Percentiles rank a stretch among this genome's conserved stretches.
Conservation (phyloP, 2,329 filamentous ascomycete species). For the Dactylellina haptotyla region DNA sequence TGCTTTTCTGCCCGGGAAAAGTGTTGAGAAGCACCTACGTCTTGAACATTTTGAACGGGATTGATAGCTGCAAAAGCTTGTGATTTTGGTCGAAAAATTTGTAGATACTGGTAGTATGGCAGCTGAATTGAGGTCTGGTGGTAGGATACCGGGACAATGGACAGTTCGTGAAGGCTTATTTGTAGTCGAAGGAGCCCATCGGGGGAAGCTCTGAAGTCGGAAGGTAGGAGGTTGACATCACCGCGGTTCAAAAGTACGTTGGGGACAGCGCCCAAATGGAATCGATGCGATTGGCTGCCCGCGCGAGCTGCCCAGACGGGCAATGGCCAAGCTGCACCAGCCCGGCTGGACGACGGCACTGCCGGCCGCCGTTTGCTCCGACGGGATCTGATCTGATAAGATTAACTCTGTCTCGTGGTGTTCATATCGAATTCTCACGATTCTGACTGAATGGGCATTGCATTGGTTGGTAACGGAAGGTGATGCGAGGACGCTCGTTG, state of each 20-base stretch:
- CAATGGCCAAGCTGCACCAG: too few species aligned
- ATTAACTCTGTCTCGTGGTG: too few species aligned
- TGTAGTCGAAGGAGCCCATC: too few species aligned
- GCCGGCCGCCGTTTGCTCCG: background rate
- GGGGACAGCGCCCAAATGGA: conserved; percentile 21
- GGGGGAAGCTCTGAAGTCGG: background rate
- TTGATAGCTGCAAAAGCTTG: background rate
- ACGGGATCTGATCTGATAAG: background rate
- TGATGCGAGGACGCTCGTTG: background rate
- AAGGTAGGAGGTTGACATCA: background rate
- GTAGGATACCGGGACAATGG: background rate
- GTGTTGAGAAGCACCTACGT: background rate
- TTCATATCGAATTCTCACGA: too few species aligned
- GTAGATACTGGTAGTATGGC: background rate
- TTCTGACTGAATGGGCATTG: too few species aligned
- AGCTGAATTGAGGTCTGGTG: background rate
- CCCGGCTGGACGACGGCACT: background rate
- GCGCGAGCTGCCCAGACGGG: conserved; percentile 1
- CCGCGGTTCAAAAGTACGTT: conserved; percentile 13
- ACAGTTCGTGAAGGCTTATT: background rate
- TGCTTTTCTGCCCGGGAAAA: background rate
- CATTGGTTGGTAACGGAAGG: too few species aligned
- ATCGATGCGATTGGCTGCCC: conserved; percentile 35
- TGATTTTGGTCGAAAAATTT: background rate
- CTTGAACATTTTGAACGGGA: conserved; percentile 14